phyloP scores from a whole-genome alignment of 179 eudicot genomes.

The Nepenthes alata region DNA sequence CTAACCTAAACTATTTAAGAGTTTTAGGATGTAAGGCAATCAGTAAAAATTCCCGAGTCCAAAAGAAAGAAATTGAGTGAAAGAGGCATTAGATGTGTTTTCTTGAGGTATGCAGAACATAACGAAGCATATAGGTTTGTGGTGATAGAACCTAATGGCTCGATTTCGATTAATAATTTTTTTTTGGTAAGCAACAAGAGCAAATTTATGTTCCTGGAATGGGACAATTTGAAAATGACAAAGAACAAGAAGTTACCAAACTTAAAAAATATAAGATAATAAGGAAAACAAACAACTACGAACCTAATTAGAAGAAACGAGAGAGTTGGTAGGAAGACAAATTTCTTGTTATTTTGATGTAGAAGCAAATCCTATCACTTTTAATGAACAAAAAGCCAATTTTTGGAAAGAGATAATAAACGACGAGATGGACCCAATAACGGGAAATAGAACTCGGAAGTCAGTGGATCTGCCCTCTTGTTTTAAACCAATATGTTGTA shows the following conservation, averaged over 20 bases:
- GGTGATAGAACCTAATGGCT: constrained; percentile 2
- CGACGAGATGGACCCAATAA: neutral
- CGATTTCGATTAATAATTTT: neutral
- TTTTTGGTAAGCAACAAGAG: too few species aligned
- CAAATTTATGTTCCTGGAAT: neutral
- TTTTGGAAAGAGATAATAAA: neutral
- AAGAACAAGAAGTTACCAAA: neutral
- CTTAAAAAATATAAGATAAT: neutral
- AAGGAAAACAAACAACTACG: neutral
- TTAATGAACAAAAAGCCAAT: neutral
- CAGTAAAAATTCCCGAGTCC: neutral
- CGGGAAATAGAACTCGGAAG: too few species aligned
- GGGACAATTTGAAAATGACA: neutral
- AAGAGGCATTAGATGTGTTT: neutral
- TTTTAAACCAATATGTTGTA: too few species aligned
- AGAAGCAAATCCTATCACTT: neutral
- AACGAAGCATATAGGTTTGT: neutral
- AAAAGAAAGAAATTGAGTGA: neutral
- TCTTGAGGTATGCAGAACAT: neutral
- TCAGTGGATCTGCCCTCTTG: too few species aligned
- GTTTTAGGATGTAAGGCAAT: constrained; percentile 4
- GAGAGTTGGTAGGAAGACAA: neutral
- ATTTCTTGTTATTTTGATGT: neutral
- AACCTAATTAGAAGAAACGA: neutral
- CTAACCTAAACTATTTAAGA: neutral